Percentiles rank a stretch among this genome's conserved stretches.
These are phyloP conservation scores for Neurospora sp. DNA, from an alignment of 495 filamentous ascomycete species.

Conservation along the genomic window DNA sequence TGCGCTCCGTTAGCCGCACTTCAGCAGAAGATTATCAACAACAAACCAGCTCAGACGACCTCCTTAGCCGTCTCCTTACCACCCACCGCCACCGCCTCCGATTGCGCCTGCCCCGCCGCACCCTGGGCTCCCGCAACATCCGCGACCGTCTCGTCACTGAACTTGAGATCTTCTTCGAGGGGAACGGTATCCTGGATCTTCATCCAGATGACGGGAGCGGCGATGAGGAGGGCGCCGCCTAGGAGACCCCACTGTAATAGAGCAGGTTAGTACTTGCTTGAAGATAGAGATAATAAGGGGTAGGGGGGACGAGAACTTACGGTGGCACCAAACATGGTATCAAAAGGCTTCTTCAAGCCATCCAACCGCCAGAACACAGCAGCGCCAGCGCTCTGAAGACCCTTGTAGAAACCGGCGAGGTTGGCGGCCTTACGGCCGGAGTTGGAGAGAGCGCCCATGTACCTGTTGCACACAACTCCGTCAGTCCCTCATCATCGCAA, in stretches of 20 bases:
- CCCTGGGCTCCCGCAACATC: conserved; percentile 40
- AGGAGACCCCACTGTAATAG: conserved; percentile 58
- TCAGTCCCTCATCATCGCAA: too few relatives aligned
- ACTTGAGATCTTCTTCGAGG: conserved; percentile 70
- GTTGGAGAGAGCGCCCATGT: conserved; percentile 88
- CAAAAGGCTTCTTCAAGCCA: conserved; percentile 50
- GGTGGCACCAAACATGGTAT: conserved; percentile 46
- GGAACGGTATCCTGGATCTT: conserved; percentile 65
- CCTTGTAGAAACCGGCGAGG: conserved; percentile 92
- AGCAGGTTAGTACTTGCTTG: neutral
- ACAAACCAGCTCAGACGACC: neutral
- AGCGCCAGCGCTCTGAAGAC: conserved; percentile 85
- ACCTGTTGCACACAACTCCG: conserved; percentile 50
- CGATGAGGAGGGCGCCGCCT: conserved; percentile 58
- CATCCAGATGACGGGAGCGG: conserved; percentile 68
- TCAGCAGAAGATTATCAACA: neutral
- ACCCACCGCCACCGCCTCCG: neutral
- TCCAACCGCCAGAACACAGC: conserved; percentile 83
- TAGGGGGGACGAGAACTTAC: conserved; percentile 19
- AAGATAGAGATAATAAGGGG: neutral
- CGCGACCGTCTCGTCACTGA: conserved; percentile 67
- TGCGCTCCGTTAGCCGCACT: neutral
- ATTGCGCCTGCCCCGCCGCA: neutral
- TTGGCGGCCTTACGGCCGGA: conserved; percentile 87
- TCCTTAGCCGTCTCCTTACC: neutral